Base-by-base conservation (phyloP, 139 green algal species). In the Micractinium sp. region DNA sequence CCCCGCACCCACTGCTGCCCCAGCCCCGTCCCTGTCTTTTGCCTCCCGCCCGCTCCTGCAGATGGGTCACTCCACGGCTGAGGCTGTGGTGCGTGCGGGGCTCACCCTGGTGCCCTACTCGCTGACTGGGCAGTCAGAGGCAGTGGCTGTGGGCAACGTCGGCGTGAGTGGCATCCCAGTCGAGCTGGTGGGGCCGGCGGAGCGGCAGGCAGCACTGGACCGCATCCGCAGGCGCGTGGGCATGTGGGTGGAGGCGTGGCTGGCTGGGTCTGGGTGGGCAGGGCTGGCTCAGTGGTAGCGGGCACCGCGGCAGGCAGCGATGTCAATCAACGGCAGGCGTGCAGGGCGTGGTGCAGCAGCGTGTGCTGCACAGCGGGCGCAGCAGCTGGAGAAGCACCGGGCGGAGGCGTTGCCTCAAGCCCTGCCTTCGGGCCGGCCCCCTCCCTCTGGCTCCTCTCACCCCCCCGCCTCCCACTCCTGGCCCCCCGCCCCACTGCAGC, bases 1-100 rank as follows among this genome's bases (percentile, higher is more conserved):
- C 33, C 29, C 39, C 79, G 27, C 20, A 41, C 19, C 47, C n/a
- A 33, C 77, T 18, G 0, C 33, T 53, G 22, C 33, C 38, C 33
- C 82, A 41, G 13, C 66, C 36, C 36, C 82, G 7, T 36, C 39
- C 60, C 1, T 66, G 9, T 53, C 47, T 25, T 53, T 41, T 23
- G 18, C 20, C 53, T 29, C 25, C 38, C 5, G 23, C 41, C 19
- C 76, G 4, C 27, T 0, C 41, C 19, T 76, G 87, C 92, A 94
- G 93, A 99, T 99, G 97, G 97, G 97, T 16, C 93, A 97, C 73
- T 93, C 96, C 9, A 96, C 96, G 22, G 97, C 96, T 12, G 96
- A 98, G 85, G 96, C 97, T 0, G 95, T 96, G 2, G 88, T 98
- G 29, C 88, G 92, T 0, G 96, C 96, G 7, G 95, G 95, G 41